Base-by-base conservation (phyloP, 1,139 yeast species). In the Kluyveromyces sp. region DNA sequence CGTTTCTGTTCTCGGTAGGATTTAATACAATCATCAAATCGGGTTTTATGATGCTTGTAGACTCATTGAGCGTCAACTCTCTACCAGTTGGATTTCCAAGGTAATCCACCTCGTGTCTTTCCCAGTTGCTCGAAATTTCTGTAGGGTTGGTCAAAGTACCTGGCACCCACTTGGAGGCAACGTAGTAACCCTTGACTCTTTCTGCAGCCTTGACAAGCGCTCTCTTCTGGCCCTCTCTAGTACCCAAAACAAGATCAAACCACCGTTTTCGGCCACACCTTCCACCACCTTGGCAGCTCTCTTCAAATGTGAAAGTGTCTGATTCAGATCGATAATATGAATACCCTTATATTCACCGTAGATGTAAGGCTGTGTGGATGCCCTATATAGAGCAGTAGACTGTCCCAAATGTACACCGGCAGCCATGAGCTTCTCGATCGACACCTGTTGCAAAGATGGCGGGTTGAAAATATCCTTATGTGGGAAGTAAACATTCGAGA, bases 401-500 rank as follows among this genome's bases (percentile, higher is more conserved):
- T 92, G 97, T 30, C 98, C 98, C 56, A 92, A 71, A 66, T 92
- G 98, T 45, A 92, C 92, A 40, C 97, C 97, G 0, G 97, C 88
- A 4, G 97, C 95, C 66, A 90, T 65, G 46, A 90, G 73, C 48
- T 81, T 79, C 29, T 86, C 71, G 33, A 88, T 70, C 1, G 92
- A 74, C 8, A 85, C 64, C 49, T 83, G 78, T 32, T 75, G 68
- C 27, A 79, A 71, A 32, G 73, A 60, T 15, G 57, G 51, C 10
- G 96, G 96, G 27, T 70, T 65, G 45, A 72, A 71, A 30, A 82
- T 72, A 52, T 85, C 86, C 53, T 75, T 72, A 59, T 83, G 81
- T 26, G 96, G 95, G 46, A 69, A 68, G 62, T 86, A 87, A 7
- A 85, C 79, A 48, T 81, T 71, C 34, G 71, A 66, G 7, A 87